Evolutionary conservation across 2,329 filamentous ascomycete genomes (phyloP).

Genomic region (Pestalotiopsis fici): DNA sequence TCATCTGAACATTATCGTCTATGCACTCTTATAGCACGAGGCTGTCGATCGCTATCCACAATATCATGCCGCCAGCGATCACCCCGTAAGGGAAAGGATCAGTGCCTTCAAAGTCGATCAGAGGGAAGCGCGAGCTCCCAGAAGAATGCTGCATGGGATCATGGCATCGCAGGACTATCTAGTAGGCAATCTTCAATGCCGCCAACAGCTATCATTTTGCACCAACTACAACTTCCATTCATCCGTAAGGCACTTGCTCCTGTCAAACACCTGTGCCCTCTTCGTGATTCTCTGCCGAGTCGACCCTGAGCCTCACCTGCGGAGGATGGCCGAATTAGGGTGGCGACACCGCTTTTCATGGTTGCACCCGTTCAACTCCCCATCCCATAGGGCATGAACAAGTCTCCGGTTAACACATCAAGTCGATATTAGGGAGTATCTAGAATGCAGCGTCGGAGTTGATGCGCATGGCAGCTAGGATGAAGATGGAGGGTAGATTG

Average conservation of each 20-base stretch:
- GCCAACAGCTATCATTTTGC: neutral
- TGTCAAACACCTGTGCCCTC: neutral
- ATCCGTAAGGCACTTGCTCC: neutral
- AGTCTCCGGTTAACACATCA: neutral
- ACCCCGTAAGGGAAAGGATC: neutral
- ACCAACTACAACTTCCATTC: neutral
- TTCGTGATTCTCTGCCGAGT: constrained; percentile 23
- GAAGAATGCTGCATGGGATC: neutral
- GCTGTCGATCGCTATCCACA: neutral
- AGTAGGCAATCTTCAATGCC: neutral
- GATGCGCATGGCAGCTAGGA: neutral
- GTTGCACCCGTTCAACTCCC: neutral
- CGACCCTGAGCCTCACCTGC: constrained; percentile 13
- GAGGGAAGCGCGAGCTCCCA: neutral
- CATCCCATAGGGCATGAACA: neutral
- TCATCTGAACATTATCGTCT: neutral
- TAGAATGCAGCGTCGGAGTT: neutral
- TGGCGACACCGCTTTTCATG: constrained; percentile 18
- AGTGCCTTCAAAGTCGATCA: neutral
- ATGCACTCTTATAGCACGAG: neutral
- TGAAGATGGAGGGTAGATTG: neutral
- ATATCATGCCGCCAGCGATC: neutral
- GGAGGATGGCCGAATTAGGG: constrained; percentile 25
- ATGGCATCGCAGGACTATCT: neutral
- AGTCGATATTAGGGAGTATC: neutral